Conservation (phyloP, 176 grass and related monocot genomes). For the Triticum timopheevii region DNA sequence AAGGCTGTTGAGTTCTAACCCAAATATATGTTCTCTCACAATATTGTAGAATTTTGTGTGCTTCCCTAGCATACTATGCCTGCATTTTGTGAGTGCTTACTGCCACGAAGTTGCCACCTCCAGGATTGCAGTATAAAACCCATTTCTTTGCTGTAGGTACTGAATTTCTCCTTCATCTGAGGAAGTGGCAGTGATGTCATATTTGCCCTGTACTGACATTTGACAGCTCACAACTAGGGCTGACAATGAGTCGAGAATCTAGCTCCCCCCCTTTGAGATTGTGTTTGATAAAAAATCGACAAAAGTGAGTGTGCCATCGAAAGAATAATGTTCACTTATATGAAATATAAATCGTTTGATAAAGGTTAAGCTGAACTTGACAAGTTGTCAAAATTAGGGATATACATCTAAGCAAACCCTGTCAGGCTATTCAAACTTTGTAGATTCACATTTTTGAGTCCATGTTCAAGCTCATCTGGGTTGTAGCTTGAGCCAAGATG, state of each 20-base stretch:
- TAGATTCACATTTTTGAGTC: not conserved
- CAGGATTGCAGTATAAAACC: not conserved
- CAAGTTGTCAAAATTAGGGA: not conserved
- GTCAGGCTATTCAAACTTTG: not conserved
- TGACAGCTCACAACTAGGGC: not conserved
- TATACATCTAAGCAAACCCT: not conserved
- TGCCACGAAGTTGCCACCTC: not conserved
- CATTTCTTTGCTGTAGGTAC: not conserved
- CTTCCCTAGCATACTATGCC: not conserved
- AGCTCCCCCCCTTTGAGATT: not conserved
- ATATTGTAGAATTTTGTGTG: not conserved
- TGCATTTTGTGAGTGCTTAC: not conserved
- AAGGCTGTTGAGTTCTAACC: not conserved
- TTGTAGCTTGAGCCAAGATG: not conserved
- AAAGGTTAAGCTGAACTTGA: not conserved
- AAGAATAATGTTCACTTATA: not conserved
- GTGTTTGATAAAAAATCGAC: not conserved
- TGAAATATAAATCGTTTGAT: not conserved
- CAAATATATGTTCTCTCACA: not conserved
- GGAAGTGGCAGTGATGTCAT: not conserved
- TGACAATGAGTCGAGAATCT: not conserved
- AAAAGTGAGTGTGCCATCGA: not conserved
- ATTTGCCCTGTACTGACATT: not conserved
- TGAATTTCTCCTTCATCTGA: not conserved
- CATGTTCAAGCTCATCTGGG: not conserved